phyloP scores from a whole-genome alignment of 148 eudicot genomes.

The Rhododendron mucronatum region DNA sequence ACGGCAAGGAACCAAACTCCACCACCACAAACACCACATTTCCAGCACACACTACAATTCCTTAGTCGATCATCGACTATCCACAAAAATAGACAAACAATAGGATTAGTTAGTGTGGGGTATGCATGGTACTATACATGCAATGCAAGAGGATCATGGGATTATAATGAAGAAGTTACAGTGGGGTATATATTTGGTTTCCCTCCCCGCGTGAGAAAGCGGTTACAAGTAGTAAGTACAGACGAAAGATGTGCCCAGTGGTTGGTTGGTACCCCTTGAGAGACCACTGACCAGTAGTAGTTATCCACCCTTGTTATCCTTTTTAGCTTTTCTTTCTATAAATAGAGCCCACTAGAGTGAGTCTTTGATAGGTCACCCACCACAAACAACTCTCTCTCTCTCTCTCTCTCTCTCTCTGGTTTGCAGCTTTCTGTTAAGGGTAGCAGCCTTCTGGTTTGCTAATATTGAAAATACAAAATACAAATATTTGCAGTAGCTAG shows the following conservation, averaged over 20 bases:
- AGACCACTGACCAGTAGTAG: not conserved
- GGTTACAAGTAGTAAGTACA: not conserved
- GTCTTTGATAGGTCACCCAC: not conserved
- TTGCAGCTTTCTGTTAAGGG: not conserved
- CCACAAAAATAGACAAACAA: too few species aligned
- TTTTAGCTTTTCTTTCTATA: slow-evolving; percentile 12
- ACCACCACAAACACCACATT: too few species aligned
- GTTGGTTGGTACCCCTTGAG: not conserved
- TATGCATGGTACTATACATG: not conserved
- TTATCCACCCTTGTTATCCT: not conserved
- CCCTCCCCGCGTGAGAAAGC: not conserved
- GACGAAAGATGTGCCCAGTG: not conserved
- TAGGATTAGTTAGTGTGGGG: not conserved
- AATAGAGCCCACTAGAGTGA: not conserved
- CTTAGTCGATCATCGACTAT: too few species aligned
- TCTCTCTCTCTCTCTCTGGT: slow-evolving; percentile 5
- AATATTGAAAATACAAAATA: not conserved
- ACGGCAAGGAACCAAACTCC: too few species aligned
- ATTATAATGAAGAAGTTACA: not conserved
- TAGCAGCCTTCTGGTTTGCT: not conserved
- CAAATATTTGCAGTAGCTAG: too few species aligned
- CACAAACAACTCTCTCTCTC: not conserved
- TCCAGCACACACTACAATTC: too few species aligned
- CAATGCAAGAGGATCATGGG: not conserved
- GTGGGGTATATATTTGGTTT: not conserved